Conservation (phyloP, 176 grass and related monocot genomes). For the Puccinellia tenuiflora region DNA sequence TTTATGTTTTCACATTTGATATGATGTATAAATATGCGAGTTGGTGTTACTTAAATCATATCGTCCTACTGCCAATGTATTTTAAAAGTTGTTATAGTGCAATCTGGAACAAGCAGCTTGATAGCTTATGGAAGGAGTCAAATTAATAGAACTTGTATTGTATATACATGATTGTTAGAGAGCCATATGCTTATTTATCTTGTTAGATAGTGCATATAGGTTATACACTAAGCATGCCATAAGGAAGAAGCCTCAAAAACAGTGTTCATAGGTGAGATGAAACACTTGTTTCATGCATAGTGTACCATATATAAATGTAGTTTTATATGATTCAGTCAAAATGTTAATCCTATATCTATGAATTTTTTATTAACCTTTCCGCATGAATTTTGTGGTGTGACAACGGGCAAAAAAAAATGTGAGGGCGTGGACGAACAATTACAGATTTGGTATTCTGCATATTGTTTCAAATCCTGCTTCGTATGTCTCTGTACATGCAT, state of each 20-base stretch:
- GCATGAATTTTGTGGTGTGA: not conserved
- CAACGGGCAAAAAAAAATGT: not conserved
- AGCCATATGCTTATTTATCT: not conserved
- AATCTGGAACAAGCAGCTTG: not conserved
- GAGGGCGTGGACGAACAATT: not conserved
- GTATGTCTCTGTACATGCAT: too few species aligned
- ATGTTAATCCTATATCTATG: not conserved
- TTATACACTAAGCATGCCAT: not conserved
- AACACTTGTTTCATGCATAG: not conserved
- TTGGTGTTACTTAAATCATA: not conserved
- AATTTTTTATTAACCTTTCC: too few species aligned
- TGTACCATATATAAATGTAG: not conserved
- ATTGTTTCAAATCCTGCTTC: too few species aligned
- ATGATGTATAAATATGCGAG: not conserved
- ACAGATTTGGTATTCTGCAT: not conserved
- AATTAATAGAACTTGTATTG: too few species aligned
- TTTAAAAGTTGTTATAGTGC: not conserved
- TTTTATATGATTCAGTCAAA: not conserved
- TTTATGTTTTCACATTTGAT: not conserved
- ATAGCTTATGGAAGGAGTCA: not conserved
- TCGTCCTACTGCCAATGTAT: not conserved
- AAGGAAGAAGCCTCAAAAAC: not conserved
- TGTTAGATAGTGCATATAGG: not conserved
- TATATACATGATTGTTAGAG: too few species aligned
- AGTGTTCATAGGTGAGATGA: not conserved